These are phyloP conservation scores for Talaromyces adpressus DNA, from an alignment of 495 filamentous ascomycete genomes.

Conservation along the genomic window DNA sequence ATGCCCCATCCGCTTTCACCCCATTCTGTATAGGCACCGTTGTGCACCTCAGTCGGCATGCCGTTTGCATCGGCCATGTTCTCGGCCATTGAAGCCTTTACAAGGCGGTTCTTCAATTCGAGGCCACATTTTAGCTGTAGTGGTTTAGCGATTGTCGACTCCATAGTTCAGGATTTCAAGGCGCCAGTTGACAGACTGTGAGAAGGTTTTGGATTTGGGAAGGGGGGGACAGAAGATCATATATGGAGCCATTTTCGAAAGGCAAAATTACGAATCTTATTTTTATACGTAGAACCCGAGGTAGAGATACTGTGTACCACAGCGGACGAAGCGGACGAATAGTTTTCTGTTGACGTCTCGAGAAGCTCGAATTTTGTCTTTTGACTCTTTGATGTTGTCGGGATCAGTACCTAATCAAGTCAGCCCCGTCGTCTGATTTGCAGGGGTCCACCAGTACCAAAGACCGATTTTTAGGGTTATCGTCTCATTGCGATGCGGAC, in stretches of 20 bases:
- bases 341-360: neutral
- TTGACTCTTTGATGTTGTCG: neutral
- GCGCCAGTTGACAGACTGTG: too few species aligned
- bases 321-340: neutral
- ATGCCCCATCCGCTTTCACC: slow-evolving; percentile 43
- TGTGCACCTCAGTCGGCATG: slow-evolving; percentile 23
- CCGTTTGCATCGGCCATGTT: slow-evolving; percentile 24
- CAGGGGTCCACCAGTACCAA: neutral
- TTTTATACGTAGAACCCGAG: neutral
- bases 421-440: too few species aligned
- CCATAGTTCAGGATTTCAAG: neutral
- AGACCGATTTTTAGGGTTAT: too few species aligned
- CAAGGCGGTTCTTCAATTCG: slow-evolving; percentile 43
- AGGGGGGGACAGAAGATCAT: too few species aligned
- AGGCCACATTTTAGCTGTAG: slow-evolving; percentile 29
- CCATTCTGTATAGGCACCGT: slow-evolving; percentile 41
- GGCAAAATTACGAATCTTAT: too few species aligned
- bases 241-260: too few species aligned
- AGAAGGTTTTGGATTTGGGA: too few species aligned
- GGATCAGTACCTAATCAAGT: neutral
- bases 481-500: neutral
- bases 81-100: slow-evolving; percentile 45
- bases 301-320: too few species aligned
- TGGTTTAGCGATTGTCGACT: neutral
- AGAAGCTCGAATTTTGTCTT: neutral